A percentile compares a stretch with the other conserved stretches of the same genome.
Evolutionary conservation across 768 basidiomycete genomes (phyloP).

Genomic region (Asterophora lycoperdoides): DNA sequence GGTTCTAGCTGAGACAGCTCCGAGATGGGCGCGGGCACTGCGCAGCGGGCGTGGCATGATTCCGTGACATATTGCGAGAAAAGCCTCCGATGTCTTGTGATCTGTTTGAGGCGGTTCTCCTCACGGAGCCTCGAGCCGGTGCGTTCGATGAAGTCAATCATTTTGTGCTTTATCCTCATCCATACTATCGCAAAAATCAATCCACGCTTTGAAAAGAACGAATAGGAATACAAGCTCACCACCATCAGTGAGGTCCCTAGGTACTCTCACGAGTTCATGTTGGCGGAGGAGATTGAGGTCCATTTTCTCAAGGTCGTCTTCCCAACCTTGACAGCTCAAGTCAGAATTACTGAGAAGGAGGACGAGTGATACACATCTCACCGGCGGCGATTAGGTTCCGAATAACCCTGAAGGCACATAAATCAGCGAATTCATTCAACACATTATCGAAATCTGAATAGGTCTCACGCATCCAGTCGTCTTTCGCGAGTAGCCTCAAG

Average conservation of each 20-base stretch:
- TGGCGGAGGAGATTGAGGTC: conserved; percentile 13
- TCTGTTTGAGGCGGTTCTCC: conserved; percentile 13
- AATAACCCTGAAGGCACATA: conserved; percentile 5
- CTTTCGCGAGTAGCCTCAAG: conserved; percentile 32
- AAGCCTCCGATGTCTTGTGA: conserved; percentile 16
- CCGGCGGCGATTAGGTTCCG: conserved; percentile 14
- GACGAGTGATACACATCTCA: conserved; percentile 1
- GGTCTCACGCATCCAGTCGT: conserved; percentile 35
- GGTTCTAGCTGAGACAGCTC: conserved; percentile 18
- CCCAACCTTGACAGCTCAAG: conserved; percentile 31
- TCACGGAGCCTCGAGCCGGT: conserved; percentile 22
- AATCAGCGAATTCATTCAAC: conserved; percentile 1
- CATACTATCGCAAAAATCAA: conserved; percentile 24
- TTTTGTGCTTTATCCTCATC: conserved; percentile 30
- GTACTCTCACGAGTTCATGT: conserved; percentile 34
- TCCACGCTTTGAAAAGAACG: background rate
- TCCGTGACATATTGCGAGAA: conserved; percentile 17
- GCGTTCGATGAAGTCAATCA: conserved; percentile 32
- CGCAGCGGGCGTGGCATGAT: conserved; percentile 5
- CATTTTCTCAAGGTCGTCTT: conserved; percentile 27
- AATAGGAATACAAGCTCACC: conserved; percentile 24
- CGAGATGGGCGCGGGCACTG: conserved; percentile 12
- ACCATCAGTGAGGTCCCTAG: conserved; percentile 34
- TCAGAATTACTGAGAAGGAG: conserved; percentile 7
- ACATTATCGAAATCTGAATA: background rate